Conservation (phyloP, 1,139 yeast genomes). For the Yamadazyma oceani region DNA sequence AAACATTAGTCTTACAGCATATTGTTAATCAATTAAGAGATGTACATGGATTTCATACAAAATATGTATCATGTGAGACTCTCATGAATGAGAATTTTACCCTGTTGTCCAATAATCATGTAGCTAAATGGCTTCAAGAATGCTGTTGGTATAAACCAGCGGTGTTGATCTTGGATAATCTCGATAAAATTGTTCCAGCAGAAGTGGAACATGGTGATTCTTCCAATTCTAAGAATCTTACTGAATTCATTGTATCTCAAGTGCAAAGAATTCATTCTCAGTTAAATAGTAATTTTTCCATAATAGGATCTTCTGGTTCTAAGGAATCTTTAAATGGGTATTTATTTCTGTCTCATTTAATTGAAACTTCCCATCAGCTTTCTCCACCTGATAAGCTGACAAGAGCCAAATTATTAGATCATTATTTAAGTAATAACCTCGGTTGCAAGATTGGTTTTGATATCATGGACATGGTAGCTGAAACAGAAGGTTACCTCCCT, state of each 20-base stretch:
- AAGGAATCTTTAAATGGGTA: slow-evolving; percentile 65
- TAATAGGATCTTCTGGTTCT: slow-evolving; percentile 60
- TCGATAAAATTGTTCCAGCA: slow-evolving; percentile 74
- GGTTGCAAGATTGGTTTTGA: slow-evolving; percentile 45
- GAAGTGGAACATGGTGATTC: slow-evolving; percentile 72
- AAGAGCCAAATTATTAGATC: slow-evolving; percentile 51
- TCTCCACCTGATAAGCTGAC: slow-evolving; percentile 70
- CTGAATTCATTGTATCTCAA: slow-evolving; percentile 45
- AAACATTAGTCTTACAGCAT: slow-evolving; percentile 53
- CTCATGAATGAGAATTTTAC: slow-evolving; percentile 55
- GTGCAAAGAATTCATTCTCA: slow-evolving; percentile 40
- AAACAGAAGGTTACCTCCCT: slow-evolving; percentile 89
- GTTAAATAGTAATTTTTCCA: slow-evolving; percentile 46
- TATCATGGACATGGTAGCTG: slow-evolving; percentile 68
- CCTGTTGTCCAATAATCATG: slow-evolving; percentile 40
- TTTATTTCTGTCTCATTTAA: slow-evolving; percentile 65
- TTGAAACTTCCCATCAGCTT: slow-evolving; percentile 63
- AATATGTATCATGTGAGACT: slow-evolving; percentile 53
- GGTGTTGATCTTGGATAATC: slow-evolving; percentile 71
- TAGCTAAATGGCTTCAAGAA: slow-evolving; percentile 54
- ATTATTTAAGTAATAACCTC: slow-evolving; percentile 40
- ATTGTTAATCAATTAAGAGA: slow-evolving; percentile 37
- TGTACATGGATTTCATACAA: slow-evolving; percentile 41
- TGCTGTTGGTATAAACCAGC: slow-evolving; percentile 84
- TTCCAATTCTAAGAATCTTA: slow-evolving; percentile 55